Evolutionary conservation across 1,284 basidiomycete species (phyloP).

Genomic region (Fistulina hepatica): DNA sequence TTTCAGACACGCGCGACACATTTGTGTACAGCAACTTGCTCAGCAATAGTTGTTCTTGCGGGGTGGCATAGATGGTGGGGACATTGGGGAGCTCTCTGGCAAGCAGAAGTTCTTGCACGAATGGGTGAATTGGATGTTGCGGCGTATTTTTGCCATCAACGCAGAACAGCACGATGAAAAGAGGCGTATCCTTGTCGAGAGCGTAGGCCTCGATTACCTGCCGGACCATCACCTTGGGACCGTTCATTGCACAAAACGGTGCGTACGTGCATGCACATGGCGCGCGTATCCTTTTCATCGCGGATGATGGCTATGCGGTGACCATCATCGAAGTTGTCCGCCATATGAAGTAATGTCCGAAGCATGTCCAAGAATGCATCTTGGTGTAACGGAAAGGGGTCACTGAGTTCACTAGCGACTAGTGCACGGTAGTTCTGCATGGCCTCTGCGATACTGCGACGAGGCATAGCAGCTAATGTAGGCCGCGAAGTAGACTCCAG

Average conservation of each 20-base stretch:
- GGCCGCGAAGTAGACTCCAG: constrained; percentile 7
- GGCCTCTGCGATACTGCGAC: constrained; percentile 10
- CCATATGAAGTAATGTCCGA: constrained; percentile 7
- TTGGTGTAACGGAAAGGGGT: not conserved
- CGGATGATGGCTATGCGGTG: constrained; percentile 6
- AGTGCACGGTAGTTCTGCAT: not conserved
- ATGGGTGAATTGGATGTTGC: constrained; percentile 6
- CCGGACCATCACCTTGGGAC: not conserved
- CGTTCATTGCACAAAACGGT: not conserved
- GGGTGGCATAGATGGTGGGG: constrained; percentile 5
- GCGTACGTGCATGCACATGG: constrained; percentile 13
- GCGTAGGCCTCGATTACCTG: constrained; percentile 10
- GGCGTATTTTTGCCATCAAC: constrained; percentile 5
- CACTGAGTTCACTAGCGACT: not conserved
- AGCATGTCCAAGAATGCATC: not conserved
- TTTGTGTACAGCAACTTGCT: constrained; percentile 21
- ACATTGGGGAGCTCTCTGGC: constrained; percentile 3
- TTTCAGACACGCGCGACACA: constrained; percentile 14
- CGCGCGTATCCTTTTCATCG: constrained; percentile 9
- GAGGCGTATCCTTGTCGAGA: constrained; percentile 11
- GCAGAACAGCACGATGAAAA: constrained; percentile 8
- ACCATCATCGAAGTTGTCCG: constrained; percentile 8
- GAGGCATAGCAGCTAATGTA: constrained; percentile 8
- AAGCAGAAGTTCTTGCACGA: constrained; percentile 1
- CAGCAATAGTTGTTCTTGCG: constrained; percentile 16